phyloP scores from a whole-genome alignment of 2,329 filamentous ascomycete species.

The Cordyceps javanica region DNA sequence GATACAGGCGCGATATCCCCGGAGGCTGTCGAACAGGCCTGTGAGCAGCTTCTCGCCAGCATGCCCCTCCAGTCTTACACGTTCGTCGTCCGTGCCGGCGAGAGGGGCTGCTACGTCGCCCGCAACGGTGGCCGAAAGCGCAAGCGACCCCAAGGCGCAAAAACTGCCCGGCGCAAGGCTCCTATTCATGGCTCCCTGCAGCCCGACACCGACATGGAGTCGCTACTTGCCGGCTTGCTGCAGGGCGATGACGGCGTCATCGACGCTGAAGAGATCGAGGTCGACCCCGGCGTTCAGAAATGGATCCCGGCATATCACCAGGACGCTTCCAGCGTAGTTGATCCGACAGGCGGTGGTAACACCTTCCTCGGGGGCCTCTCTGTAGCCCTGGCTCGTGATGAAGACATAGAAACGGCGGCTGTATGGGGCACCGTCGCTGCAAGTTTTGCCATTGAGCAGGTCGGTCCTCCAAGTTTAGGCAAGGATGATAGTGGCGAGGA shows the following conservation, averaged over 20 bases:
- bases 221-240: constrained; percentile 53
- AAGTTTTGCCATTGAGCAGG: constrained; percentile 91
- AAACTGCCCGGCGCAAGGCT: constrained; percentile 33
- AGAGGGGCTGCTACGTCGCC: constrained; percentile 63
- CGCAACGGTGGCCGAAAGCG: constrained; percentile 49
- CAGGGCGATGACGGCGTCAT: constrained; percentile 47
- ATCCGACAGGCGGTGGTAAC: constrained; percentile 93
- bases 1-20: constrained; percentile 48
- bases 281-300: constrained; percentile 58
- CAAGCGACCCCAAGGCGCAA: constrained; percentile 21
- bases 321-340: constrained; percentile 55
- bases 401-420: constrained; percentile 61
- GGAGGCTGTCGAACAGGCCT: constrained; percentile 48
- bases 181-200: constrained; percentile 46
- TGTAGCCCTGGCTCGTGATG: constrained; percentile 53
- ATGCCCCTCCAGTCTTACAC: constrained; percentile 61
- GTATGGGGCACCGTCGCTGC: constrained; percentile 77
- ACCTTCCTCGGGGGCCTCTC: constrained; percentile 66
- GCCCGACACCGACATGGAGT: constrained; percentile 57
- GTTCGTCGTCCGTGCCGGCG: constrained; percentile 65
- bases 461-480: constrained; percentile 66
- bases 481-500: constrained; percentile 40
- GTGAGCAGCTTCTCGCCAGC: constrained; percentile 55
- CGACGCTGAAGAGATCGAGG: constrained; percentile 51
- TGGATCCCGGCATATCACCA: constrained; percentile 78